A percentile compares a stretch with the other conserved stretches of the same genome.
Evolutionary conservation across 345 rosid genomes (phyloP).

Genomic region (Citrus unshiu): DNA sequence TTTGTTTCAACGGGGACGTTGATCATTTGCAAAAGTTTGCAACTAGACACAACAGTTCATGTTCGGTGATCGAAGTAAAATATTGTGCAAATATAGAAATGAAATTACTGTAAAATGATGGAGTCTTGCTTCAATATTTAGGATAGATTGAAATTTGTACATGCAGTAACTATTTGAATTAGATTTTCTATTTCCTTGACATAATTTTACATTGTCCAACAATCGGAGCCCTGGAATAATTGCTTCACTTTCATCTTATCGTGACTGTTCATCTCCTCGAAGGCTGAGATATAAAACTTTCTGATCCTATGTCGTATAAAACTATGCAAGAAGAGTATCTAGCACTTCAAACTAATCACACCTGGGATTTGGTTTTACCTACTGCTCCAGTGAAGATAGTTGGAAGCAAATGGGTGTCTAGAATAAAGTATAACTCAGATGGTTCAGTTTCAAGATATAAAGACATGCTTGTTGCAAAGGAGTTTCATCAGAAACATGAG

Average conservation of each 20-base stretch:
- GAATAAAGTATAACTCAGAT: too few relatives aligned
- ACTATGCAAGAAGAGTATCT: too few relatives aligned
- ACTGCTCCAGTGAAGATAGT: too few relatives aligned
- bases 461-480: too few relatives aligned
- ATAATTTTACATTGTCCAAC: neutral
- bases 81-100: too few relatives aligned
- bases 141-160: constrained; percentile 39
- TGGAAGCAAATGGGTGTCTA: too few relatives aligned
- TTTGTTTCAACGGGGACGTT: neutral
- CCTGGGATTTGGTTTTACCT: too few relatives aligned
- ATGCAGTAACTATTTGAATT: constrained; percentile 14
- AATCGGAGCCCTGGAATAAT: neutral
- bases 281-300: neutral
- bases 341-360: too few relatives aligned
- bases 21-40: neutral
- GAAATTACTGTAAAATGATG: constrained; percentile 37
- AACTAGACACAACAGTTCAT: neutral
- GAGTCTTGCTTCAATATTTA: constrained; percentile 90
- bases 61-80: too few relatives aligned
- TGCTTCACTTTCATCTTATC: neutral
- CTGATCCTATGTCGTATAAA: too few relatives aligned
- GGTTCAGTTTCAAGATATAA: too few relatives aligned
- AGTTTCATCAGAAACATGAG: too few relatives aligned
- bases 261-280: neutral
- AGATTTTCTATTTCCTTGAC: neutral